A percentile compares a stretch with the other conserved stretches of the same genome.
Evolutionary conservation across 768 basidiomycete species (phyloP).

Genomic region (Tulasnella sp.): DNA sequence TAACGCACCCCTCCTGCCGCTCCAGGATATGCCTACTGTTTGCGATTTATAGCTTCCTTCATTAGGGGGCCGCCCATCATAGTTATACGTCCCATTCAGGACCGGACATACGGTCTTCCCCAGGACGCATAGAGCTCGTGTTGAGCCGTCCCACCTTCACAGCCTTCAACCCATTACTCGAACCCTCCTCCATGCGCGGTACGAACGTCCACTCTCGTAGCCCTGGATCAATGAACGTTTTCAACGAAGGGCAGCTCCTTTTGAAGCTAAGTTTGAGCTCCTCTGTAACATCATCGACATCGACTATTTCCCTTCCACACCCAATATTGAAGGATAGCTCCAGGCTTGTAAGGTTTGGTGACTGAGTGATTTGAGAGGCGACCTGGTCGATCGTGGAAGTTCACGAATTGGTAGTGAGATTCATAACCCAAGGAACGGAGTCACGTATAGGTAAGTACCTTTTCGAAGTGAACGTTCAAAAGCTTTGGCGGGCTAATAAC

Average conservation of each 20-base stretch:
- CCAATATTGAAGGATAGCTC: background rate
- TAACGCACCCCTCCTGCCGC: background rate
- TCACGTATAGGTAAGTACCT: background rate
- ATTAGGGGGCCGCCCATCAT: too few species aligned
- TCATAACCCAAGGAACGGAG: background rate
- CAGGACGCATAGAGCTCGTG: too few species aligned
- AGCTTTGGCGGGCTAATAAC: too few species aligned
- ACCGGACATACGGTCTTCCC: too few species aligned
- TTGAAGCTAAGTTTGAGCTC: background rate
- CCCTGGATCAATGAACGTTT: background rate
- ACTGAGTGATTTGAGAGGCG: background rate
- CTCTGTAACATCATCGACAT: background rate
- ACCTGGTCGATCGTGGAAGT: background rate
- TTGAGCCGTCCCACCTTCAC: background rate
- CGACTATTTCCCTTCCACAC: too few species aligned
- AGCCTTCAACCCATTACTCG: background rate
- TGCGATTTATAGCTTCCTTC: too few species aligned
- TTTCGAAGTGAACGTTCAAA: background rate
- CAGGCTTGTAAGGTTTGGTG: background rate
- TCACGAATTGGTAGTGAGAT: background rate
- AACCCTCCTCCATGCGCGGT: background rate
- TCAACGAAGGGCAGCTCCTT: background rate
- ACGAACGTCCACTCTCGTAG: background rate
- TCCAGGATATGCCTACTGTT: background rate
- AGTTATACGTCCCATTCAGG: too few species aligned